These are phyloP conservation scores for Colletotrichum tabaci DNA, from an alignment of 2,329 filamentous ascomycete genomes.

Conservation along the genomic window DNA sequence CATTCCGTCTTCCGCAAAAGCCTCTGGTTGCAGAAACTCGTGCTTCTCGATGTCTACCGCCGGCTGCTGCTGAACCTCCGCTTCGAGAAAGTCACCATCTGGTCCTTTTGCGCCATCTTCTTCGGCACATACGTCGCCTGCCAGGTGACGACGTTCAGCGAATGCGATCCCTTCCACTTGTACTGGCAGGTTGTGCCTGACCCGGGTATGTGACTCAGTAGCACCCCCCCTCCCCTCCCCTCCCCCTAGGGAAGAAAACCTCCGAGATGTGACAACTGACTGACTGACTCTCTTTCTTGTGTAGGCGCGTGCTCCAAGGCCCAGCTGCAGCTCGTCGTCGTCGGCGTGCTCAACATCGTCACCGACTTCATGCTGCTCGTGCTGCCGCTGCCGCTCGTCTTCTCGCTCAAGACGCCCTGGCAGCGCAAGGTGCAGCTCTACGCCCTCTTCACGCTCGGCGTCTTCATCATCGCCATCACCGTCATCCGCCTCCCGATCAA, in stretches of 20 bases:
- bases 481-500: constrained; percentile 57
- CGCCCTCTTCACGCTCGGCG: constrained; percentile 54
- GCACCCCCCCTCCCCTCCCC: too few species aligned
- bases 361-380: constrained; percentile 51
- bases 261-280: constrained; percentile 1
- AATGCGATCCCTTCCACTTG: constrained; percentile 63
- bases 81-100: constrained; percentile 46
- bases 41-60: constrained; percentile 48
- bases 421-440: constrained; percentile 51
- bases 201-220: constrained; percentile 48
- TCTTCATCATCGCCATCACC: constrained; percentile 57
- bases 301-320: constrained; percentile 49
- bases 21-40: constrained; percentile 50
- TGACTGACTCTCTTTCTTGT: neutral
- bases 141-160: constrained; percentile 52
- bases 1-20: constrained; percentile 28
- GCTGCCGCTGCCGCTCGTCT: constrained; percentile 50
- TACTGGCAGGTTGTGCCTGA: constrained; percentile 70
- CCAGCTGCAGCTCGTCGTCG: constrained; percentile 51
- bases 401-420: constrained; percentile 48
- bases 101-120: constrained; percentile 48
- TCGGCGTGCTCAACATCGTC: constrained; percentile 52
- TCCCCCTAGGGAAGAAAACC: too few species aligned
- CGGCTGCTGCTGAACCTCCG: constrained; percentile 45
- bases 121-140: constrained; percentile 50